Conservation (phyloP, 257 asterid genomes). For the Ballota nigra region DNA sequence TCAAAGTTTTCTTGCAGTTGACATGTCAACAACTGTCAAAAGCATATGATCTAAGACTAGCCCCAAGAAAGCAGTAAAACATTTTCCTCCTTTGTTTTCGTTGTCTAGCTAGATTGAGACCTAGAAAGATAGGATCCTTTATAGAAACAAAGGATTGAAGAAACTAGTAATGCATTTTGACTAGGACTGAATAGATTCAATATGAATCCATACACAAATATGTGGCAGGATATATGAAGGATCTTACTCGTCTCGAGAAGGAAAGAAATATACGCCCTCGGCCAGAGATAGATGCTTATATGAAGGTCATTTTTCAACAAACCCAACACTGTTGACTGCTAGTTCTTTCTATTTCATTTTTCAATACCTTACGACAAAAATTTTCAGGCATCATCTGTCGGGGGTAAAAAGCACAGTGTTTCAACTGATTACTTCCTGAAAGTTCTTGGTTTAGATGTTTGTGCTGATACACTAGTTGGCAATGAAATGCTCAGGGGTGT, state of each 20-base stretch:
- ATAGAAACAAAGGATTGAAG: background rate
- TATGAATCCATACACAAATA: background rate
- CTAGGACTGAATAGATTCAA: background rate
- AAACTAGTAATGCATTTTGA: background rate
- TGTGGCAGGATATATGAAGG: conserved; percentile 60
- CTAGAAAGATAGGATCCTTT: background rate
- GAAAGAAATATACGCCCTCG: conserved; percentile 69
- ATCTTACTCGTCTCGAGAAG: conserved; percentile 61
- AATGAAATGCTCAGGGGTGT: conserved; percentile 88
- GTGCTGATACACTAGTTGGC: conserved; percentile 80
- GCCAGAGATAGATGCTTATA: conserved; percentile 82
- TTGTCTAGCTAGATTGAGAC: background rate
- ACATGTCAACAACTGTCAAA: background rate
- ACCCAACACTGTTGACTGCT: background rate
- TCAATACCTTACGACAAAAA: background rate
- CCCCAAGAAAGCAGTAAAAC: background rate
- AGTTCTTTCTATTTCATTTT: background rate
- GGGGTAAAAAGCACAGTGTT: conserved; percentile 71
- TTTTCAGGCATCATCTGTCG: conserved; percentile 70
- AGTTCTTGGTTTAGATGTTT: conserved; percentile 85
- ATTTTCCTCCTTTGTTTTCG: background rate
- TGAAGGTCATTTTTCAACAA: conserved; percentile 55
- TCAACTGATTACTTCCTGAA: conserved; percentile 79
- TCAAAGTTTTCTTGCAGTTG: background rate
- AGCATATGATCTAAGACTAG: background rate